Evolutionary conservation across 2,329 filamentous ascomycete genomes (phyloP), one percentile per base, ranked within the genome.

Genomic region (Magnaporthiopsis rhizophila): DNA sequence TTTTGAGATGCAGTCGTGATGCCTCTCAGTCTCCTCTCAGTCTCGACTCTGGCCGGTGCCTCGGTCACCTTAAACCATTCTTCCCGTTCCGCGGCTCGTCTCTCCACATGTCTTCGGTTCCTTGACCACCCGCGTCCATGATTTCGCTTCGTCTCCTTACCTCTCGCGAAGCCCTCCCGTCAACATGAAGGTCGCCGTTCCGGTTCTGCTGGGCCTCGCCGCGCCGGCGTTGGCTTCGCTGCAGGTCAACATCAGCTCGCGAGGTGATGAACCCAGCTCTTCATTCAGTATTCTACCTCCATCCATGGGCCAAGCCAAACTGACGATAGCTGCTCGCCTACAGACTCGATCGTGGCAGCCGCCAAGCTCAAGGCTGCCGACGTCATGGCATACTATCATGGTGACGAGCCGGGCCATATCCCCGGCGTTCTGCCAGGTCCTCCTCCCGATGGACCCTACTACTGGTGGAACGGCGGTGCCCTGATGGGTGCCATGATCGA

Each of bases 381-480:
- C 56, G 13, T 70, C 24, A 67, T 72, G 58, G 67, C 65, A 0
- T 69, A 68, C n/a, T 73, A 73, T 58, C 53, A 68, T 6, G 70
- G 71, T 12, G 67, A 71, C 34, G 64, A 72, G 26, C 58, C 66
- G 1, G 70, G 83, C 63, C 75, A 78, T 70, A 82, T 80, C 21
- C 83, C 83, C 5, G 84, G 84, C 50, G 85, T 85, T 68, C 73
- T 86, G 13, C 83, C 83, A 1, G 83, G 83, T 0, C 84, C 83
- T 63, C 83, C 83, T 18, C 67, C 70, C 67, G 66, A 74, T 67
- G 83, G 83, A 67, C 79, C 82, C 66, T 89, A 88, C 72, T 90
- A 90, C 79, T 91, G 88, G 88, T 91, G 88, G 88, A 86, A 91
- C 72, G 86, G 85, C 6, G 84, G 86, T 64, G 85, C 86, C 18